A percentile compares a stretch with the other conserved stretches of the same genome.
Evolutionary conservation across 768 basidiomycete species (phyloP).

Genomic region (Hydnomerulius pinastri): DNA sequence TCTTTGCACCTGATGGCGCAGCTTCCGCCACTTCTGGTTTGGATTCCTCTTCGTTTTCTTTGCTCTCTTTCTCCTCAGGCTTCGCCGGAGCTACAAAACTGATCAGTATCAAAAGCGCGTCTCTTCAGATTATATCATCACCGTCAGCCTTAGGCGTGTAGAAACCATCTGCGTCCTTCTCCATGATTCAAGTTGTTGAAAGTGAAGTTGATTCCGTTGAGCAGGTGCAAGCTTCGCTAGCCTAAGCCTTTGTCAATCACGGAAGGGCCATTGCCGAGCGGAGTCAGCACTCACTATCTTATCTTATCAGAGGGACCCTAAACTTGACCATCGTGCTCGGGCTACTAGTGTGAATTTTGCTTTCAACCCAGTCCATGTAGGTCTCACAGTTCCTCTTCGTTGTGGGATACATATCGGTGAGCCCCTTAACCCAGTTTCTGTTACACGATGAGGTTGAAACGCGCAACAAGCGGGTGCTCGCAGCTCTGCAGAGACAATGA

Average conservation of each 20-base stretch:
- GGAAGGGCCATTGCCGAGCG: slow-evolving; percentile 8
- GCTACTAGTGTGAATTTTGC: too few relatives aligned
- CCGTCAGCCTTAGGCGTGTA: slow-evolving; percentile 57
- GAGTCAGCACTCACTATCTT: not conserved
- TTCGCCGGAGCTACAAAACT: slow-evolving; percentile 9
- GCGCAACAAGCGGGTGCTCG: too few relatives aligned
- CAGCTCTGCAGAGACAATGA: not conserved
- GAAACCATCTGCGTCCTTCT: slow-evolving; percentile 82
- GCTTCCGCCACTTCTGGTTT: slow-evolving; percentile 20
- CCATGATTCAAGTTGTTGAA: slow-evolving; percentile 39
- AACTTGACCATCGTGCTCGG: too few relatives aligned
- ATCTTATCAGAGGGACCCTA: not conserved
- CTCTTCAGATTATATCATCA: slow-evolving; percentile 20
- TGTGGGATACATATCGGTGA: too few relatives aligned
- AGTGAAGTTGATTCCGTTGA: slow-evolving; percentile 1
- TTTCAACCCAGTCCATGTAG: too few relatives aligned
- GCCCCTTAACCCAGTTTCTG: too few relatives aligned
- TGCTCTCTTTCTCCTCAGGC: slow-evolving; percentile 31
- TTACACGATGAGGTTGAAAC: too few relatives aligned
- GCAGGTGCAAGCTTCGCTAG: not conserved
- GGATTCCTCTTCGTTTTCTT: too few relatives aligned
- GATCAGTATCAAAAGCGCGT: slow-evolving; percentile 9
- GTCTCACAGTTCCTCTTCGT: too few relatives aligned
- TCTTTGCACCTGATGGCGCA: slow-evolving; percentile 24
- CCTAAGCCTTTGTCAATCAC: not conserved